Base-by-base conservation (phyloP, 2,329 filamentous ascomycete genomes). In the Hypoxylon rubiginosum region DNA sequence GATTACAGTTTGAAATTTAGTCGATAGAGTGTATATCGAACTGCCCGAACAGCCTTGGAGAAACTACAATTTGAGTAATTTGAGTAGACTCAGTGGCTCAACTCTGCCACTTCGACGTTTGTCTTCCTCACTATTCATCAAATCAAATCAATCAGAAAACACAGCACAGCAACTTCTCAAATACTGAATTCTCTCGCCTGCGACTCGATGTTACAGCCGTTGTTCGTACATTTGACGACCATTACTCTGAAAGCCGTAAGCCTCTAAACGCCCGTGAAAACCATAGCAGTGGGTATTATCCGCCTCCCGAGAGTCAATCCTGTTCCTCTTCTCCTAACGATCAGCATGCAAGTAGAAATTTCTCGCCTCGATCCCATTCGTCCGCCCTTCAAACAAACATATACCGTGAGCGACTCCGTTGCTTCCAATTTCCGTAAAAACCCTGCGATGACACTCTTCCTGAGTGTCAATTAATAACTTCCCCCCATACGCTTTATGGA, bases 241-340 rank as follows among this genome's bases (percentile, higher is more conserved):
- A 76, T 76, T 46, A 46, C 46, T 26, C n/a, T 32, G 59, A 36
- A 24, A 49, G 26, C 28, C 32, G 41, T 26, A 15, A 60, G 30
- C 13, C 21, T 59, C 32, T 34, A 28, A 66, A 62, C 62, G 68
- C 61, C 68, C 50, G 50, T 51, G 24, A 50, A 39, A 58, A 68
- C 49, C 66, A 67, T 59, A 65, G 56, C 62, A 64, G 60, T 71
- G 73, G 73, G 73, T 74, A 74, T 74, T 74, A 71, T 74, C 67
- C 68, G 68, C 70, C 60, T 59, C 64, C 56, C 49, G 61, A 65
- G 56, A 70, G 62, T 58, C 51, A 50, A 66, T 66, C 64, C 64
- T 63, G 45, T 58, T 57, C 45, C 58, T 57, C 51, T 52, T 59
- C 64, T 64, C 64, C 53, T 58, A 30, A 21, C 52, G 39, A 59